Evolutionary conservation across 768 basidiomycete species (phyloP), one percentile per base, ranked within the genome.

Genomic region (Russula emetica): DNA sequence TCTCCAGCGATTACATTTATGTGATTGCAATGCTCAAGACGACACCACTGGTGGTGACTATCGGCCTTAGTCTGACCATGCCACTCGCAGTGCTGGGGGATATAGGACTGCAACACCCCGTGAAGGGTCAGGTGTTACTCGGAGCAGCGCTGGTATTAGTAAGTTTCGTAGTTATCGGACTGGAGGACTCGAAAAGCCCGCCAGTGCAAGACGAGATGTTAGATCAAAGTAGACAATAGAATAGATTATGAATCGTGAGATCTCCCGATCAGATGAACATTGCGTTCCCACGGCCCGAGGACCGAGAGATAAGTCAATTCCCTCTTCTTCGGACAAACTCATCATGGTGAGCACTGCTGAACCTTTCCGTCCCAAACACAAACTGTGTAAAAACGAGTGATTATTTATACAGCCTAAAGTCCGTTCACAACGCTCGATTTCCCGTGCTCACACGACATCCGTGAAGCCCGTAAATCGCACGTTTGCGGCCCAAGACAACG

Each of bases 1-100:
- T 90, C 36, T 84, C 83, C 10, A 91, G 89, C 64, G 94, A 97
- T 75, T 96, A 88, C 71, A 72, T 94, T 52, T 93, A 93, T 72
- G 85, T 92, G 32, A 71, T 92, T 22, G 90, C 94, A 2, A 96
- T 98, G 94, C 84, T 99, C 66, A 96, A 95, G 77, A 99, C 96
- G 8, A 94, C 94, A 1, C 95, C 95, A 0, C 77, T 95, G 14
- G 92, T 97, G 22, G 95, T 90, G 20, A 98, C 96, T 0, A 79
- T 98, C 60, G 96, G 96, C 30, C 80, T 98, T 10, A 92, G 90
- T 61, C 81, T 98, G 16, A 97, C 97, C 1, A 97, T 98, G 73
- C 96, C 94, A 5, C 78, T 95, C 57, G 93, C 97, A 7, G 85
- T 98, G 55, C 56, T 89, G 10, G 94, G 94, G 16, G 94, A 97